Evolutionary conservation across 129 eudicot species (phyloP), one percentile per base, ranked within the genome.

Genomic region (Glebionis coronaria): DNA sequence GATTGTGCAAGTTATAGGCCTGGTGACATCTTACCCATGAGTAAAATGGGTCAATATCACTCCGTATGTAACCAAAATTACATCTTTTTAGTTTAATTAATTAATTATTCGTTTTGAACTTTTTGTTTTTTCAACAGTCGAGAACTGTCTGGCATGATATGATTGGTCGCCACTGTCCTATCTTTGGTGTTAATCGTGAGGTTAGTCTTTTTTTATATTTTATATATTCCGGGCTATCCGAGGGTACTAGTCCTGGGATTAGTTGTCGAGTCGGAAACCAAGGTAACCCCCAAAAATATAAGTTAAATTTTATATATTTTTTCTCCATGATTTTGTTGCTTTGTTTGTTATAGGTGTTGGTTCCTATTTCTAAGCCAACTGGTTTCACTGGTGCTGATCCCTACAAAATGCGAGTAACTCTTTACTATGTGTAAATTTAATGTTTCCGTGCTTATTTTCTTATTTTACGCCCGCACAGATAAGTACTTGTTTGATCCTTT

Each of bases 331-430:
- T 47, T 31, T 12, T 5, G 27, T 5, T 55, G 4, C n/a, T 18
- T 19, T 60, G 53, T n/a, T 60, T 14, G 12, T 55, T 74, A 4
- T 62, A 94, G 97, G 87, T 76, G n/a, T 78, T 89, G 93, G 76
- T 94, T 75, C 95, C 99, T 13, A 76, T 87, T 50, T 84, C 95
- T 5, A 85, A 86, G 63, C 99, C 99, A 49, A 83, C 91, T 77
- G 99, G 97, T 54, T 89, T 57, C 66, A 90, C 99, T 44, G 95
- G 93, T 49, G 94, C 99, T 78, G 99, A 94, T 85, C 99, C 99
- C 2, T 94, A 89, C 65, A 91, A 91, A 79, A 77, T 94, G 99
- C 89, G 78, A 78, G 95, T 23, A 23, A 15, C 27, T 56, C 29
- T 13, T 65, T 74, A 3, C 53, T 25, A 50, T 71, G 19, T 55